A percentile compares a stretch with the other conserved stretches of the same genome.
These are phyloP conservation scores for Graphiopsis chlorocephala DNA, from an alignment of 2,329 filamentous ascomycete species.

Conservation along the genomic window DNA sequence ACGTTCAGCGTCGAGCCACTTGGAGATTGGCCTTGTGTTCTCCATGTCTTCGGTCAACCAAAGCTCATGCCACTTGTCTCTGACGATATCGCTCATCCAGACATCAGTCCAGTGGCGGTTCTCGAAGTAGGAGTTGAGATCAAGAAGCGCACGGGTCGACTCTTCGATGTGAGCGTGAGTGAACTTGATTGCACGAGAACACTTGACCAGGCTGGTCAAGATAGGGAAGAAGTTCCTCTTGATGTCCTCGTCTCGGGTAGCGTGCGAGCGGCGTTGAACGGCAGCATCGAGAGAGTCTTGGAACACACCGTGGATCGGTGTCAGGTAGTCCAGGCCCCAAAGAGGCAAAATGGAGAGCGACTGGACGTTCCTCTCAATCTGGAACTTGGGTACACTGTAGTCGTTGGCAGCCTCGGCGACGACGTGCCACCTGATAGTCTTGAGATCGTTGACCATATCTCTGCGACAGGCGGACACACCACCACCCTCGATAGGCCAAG, in stretches of 20 bases:
- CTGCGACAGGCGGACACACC: conserved; percentile 43
- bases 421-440: conserved; percentile 44
- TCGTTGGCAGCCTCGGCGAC: conserved; percentile 44
- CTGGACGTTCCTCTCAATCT: conserved; percentile 44
- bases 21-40: conserved; percentile 40
- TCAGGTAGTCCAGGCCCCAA: conserved; percentile 44
- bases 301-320: conserved; percentile 42
- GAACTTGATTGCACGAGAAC: conserved; percentile 39
- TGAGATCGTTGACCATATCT: conserved; percentile 43
- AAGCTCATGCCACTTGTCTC: conserved; percentile 45
- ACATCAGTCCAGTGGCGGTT: conserved; percentile 47
- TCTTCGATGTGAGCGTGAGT: conserved; percentile 40
- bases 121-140: conserved; percentile 46
- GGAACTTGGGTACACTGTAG: conserved; percentile 43
- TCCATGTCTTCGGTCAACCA: conserved; percentile 47
- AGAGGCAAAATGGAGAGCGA: conserved; percentile 43
- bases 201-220: conserved; percentile 40
- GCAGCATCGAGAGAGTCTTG: conserved; percentile 41
- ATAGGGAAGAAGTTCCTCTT: conserved; percentile 41
- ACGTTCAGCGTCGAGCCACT: conserved; percentile 47
- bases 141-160: conserved; percentile 41
- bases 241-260: conserved; percentile 35
- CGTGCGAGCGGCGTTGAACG: conserved; percentile 35
- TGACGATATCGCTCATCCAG: conserved; percentile 48
- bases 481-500: conserved; percentile 44